Evolutionary conservation across 306 rosid species (phyloP).

Genomic region (Acacia confusa): DNA sequence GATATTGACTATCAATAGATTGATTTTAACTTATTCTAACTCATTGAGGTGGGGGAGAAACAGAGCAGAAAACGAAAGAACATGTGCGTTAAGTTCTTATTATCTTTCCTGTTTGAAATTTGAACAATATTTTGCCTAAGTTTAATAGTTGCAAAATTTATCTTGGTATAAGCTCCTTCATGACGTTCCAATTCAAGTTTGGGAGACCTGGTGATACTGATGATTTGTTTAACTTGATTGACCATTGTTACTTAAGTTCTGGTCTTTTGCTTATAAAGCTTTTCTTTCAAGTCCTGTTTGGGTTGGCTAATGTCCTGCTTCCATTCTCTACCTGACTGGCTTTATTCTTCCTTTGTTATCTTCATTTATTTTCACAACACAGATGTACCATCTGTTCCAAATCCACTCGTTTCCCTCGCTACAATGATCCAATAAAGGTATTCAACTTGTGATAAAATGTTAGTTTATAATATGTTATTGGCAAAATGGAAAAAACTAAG

Average conservation of each 20-base stretch:
- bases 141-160: not conserved
- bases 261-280: conserved; percentile 15
- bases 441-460: conserved; percentile 10
- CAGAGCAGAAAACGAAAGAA: not conserved
- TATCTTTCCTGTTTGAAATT: not conserved
- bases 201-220: not conserved
- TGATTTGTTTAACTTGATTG: not conserved
- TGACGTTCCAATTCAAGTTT: conserved; percentile 4
- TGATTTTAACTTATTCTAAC: not conserved
- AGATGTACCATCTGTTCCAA: conserved; percentile 65
- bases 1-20: not conserved
- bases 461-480: conserved; percentile 5
- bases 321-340: conserved; percentile 23
- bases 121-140: conserved; percentile 10
- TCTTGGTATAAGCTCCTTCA: conserved; percentile 18
- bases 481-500: conserved; percentile 11
- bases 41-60: not conserved
- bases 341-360: not conserved
- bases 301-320: conserved; percentile 4
- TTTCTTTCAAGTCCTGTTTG: conserved; percentile 9
- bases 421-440: conserved; percentile 89
- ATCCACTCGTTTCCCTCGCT: conserved; percentile 83
- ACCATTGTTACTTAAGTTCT: not conserved
- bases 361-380: conserved; percentile 35
- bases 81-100: not conserved